A percentile compares a stretch with the other conserved stretches of the same genome.
phyloP scores from a whole-genome alignment of 1,284 basidiomycete species.

The Amylostereum areolatum region DNA sequence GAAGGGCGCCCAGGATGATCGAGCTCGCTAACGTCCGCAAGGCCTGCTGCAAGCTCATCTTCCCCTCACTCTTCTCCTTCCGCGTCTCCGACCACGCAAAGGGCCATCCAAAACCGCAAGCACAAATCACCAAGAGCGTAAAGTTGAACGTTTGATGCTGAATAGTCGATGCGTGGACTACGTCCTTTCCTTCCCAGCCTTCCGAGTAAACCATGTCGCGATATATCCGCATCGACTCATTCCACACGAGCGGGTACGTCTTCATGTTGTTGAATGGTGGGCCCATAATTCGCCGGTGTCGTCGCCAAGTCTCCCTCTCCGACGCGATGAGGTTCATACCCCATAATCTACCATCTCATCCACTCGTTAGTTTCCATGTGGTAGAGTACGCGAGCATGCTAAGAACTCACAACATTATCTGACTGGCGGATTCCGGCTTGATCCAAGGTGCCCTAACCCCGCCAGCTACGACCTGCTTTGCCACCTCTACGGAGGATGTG shows the following conservation, averaged over 20 bases:
- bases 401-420: neutral
- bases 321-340: slow-evolving; percentile 10
- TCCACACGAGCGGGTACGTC: slow-evolving; percentile 13
- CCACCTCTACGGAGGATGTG: slow-evolving; percentile 10
- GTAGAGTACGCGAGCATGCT: neutral
- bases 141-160: slow-evolving; percentile 40
- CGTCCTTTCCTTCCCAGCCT: slow-evolving; percentile 19
- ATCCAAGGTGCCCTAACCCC: slow-evolving; percentile 11
- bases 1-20: slow-evolving; percentile 19
- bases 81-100: slow-evolving; percentile 34
- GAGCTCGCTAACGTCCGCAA: slow-evolving; percentile 32
- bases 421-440: slow-evolving; percentile 7
- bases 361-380: neutral
- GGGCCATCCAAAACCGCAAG: slow-evolving; percentile 45
- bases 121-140: slow-evolving; percentile 41
- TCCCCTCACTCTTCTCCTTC: slow-evolving; percentile 27
- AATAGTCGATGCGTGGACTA: slow-evolving; percentile 30
- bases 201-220: slow-evolving; percentile 9
- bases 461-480: slow-evolving; percentile 9
- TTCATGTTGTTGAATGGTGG: slow-evolving; percentile 13
- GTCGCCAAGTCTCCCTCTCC: slow-evolving; percentile 12
- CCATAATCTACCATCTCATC: slow-evolving; percentile 9
- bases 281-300: slow-evolving; percentile 13
- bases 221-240: slow-evolving; percentile 9
- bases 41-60: slow-evolving; percentile 39